Percentiles rank a stretch among this genome's conserved stretches.
phyloP scores from a whole-genome alignment of 2,329 filamentous ascomycete genomes.

The Penicillium sp. region DNA sequence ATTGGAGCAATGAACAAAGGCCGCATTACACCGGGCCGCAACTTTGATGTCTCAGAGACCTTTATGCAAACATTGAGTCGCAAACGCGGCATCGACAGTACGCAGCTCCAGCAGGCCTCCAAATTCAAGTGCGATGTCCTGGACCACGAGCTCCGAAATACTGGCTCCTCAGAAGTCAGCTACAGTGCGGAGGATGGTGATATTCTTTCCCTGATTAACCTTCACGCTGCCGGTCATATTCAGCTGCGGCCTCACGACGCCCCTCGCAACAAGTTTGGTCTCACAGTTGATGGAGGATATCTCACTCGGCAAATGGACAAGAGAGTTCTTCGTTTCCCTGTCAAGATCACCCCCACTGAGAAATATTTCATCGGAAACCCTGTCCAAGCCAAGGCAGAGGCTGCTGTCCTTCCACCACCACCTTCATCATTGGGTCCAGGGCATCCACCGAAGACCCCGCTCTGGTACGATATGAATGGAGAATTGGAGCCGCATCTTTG shows the following conservation, averaged over 20 bases:
- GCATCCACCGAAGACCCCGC: slow-evolving; percentile 38
- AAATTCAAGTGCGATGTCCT: slow-evolving; percentile 46
- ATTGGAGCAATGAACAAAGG: slow-evolving; percentile 43
- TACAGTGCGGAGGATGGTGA: slow-evolving; percentile 47
- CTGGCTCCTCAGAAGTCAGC: slow-evolving; percentile 33
- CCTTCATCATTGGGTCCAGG: slow-evolving; percentile 7
- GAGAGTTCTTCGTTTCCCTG: slow-evolving; percentile 42
- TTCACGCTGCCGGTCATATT: slow-evolving; percentile 40
- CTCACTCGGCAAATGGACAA: slow-evolving; percentile 50
- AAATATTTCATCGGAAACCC: slow-evolving; percentile 46
- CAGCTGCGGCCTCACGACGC: slow-evolving; percentile 39
- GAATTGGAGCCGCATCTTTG: slow-evolving; percentile 39
- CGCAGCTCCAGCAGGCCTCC: slow-evolving; percentile 42
- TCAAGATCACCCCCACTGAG: slow-evolving; percentile 40
- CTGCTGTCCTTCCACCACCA: slow-evolving; percentile 12
- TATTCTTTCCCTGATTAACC: slow-evolving; percentile 45
- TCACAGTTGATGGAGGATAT: slow-evolving; percentile 47
- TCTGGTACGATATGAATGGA: slow-evolving; percentile 53
- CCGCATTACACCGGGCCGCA: slow-evolving; percentile 43
- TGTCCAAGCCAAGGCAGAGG: slow-evolving; percentile 19
- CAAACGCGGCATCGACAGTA: slow-evolving; percentile 41
- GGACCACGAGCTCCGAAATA: slow-evolving; percentile 38
- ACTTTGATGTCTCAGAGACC: slow-evolving; percentile 46
- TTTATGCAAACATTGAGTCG: slow-evolving; percentile 44
- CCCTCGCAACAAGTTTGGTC: slow-evolving; percentile 47